phyloP scores from a whole-genome alignment of 2,329 filamentous ascomycete genomes.

The Cladophialophora yegresii region DNA sequence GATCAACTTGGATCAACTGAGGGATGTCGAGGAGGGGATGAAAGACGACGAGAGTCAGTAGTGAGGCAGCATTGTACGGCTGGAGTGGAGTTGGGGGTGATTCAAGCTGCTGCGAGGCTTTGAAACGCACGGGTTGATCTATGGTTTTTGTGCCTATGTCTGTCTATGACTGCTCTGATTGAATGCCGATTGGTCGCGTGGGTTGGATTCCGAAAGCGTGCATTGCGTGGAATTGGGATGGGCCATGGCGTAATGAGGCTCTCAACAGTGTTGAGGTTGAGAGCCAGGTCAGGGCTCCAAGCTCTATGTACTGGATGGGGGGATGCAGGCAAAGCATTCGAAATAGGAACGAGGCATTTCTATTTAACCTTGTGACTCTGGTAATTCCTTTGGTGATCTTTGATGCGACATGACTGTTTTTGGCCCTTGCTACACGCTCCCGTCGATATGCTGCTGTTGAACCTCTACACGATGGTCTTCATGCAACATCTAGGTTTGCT shows the following conservation, averaged over 20 bases:
- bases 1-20: conserved; percentile 36
- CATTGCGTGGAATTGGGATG: background rate
- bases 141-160: background rate
- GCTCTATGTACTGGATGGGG: background rate
- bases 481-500: background rate
- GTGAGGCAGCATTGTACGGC: background rate
- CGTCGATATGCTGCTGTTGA: background rate
- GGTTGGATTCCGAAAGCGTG: background rate
- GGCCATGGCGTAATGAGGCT: background rate
- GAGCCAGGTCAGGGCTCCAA: background rate
- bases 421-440: background rate
- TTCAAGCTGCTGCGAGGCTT: background rate
- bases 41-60: conserved; percentile 20
- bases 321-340: background rate
- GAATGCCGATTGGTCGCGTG: background rate
- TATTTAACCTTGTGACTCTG: background rate
- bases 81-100: background rate
- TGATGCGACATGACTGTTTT: background rate
- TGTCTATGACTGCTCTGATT: background rate
- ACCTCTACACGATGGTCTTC: background rate
- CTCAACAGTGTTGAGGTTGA: background rate
- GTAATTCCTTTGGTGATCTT: background rate
- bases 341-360: background rate
- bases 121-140: background rate
- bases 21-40: conserved; percentile 38